Evolutionary conservation across 208 protist genomes (phyloP).

Genomic region (Herpetomonas tarakana): DNA sequence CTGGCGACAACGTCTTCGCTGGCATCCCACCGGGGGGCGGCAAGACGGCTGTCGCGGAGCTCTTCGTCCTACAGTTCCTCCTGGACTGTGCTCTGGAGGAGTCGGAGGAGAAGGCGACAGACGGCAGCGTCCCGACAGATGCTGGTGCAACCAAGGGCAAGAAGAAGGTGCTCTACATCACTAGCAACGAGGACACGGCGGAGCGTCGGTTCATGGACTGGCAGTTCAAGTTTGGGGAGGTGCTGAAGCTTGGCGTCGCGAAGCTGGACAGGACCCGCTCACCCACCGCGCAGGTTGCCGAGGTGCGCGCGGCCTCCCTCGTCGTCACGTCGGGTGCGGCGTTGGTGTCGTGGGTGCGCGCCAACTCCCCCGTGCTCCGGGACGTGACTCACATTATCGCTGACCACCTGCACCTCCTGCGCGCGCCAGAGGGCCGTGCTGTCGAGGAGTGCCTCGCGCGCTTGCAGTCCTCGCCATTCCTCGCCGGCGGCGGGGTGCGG

Average conservation of each 20-base stretch:
- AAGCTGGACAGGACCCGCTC: slow-evolving; percentile 18
- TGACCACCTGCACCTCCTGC: slow-evolving; percentile 82
- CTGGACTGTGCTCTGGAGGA: slow-evolving; percentile 44
- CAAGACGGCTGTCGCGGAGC: slow-evolving; percentile 91
- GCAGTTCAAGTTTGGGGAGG: slow-evolving; percentile 77
- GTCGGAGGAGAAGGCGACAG: slow-evolving; percentile 14
- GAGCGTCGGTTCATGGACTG: slow-evolving; percentile 76
- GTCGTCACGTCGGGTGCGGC: slow-evolving; percentile 51
- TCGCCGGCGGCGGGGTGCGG: slow-evolving; percentile 36
- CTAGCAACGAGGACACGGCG: slow-evolving; percentile 58
- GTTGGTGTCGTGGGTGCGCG: slow-evolving; percentile 51
- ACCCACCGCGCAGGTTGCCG: not conserved
- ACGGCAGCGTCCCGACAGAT: not conserved
- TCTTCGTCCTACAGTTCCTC: slow-evolving; percentile 83
- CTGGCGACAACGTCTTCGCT: slow-evolving; percentile 93
- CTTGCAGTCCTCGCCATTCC: slow-evolving; percentile 57
- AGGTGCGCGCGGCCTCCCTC: slow-evolving; percentile 41
- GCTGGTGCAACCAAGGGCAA: slow-evolving; percentile 2
- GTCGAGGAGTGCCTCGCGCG: slow-evolving; percentile 86
- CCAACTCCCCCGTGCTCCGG: slow-evolving; percentile 30
- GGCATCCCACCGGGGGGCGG: slow-evolving; percentile 95
- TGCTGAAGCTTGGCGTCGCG: slow-evolving; percentile 56
- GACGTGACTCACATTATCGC: slow-evolving; percentile 77
- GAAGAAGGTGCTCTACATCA: slow-evolving; percentile 79
- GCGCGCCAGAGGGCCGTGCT: slow-evolving; percentile 61